phyloP scores from a whole-genome alignment of 306 rosid species.

The Trifolium dubium region DNA sequence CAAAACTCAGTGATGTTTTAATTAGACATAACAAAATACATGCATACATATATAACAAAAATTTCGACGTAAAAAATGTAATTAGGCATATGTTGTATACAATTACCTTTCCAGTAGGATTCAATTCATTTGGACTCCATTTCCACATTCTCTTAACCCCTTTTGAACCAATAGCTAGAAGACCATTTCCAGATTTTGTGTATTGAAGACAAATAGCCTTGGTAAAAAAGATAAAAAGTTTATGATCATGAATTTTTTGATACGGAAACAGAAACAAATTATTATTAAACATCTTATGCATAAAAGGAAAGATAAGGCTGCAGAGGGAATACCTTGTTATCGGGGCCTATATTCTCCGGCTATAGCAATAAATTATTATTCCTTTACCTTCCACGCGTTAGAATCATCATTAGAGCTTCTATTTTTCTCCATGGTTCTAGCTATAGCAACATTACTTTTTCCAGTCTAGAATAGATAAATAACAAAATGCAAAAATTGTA shows the following conservation, averaged over 20 bases:
- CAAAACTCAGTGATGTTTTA: not conserved
- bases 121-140: constrained; percentile 59
- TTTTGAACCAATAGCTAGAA: constrained; percentile 73
- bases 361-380: too few relatives aligned
- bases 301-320: constrained; percentile 21
- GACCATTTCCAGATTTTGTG: constrained; percentile 60
- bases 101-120: constrained; percentile 58
- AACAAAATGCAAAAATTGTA: not conserved
- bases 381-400: constrained; percentile 59
- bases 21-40: constrained; percentile 6
- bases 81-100: not conserved
- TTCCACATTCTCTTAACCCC: constrained; percentile 76
- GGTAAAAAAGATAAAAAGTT: not conserved
- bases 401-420: constrained; percentile 52
- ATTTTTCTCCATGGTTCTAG: constrained; percentile 56
- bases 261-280: not conserved
- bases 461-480: constrained; percentile 49
- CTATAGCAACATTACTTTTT: constrained; percentile 33
- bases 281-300: not conserved
- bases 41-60: constrained; percentile 12
- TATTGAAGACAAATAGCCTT: constrained; percentile 55
- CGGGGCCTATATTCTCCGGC: constrained; percentile 58
- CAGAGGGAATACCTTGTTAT: constrained; percentile 55
- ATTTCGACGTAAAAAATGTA: too few relatives aligned
- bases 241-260: constrained; percentile 15